These are phyloP conservation scores for Neofusicoccum cordaticola DNA, from an alignment of 2,329 filamentous ascomycete genomes.

Conservation along the genomic window DNA sequence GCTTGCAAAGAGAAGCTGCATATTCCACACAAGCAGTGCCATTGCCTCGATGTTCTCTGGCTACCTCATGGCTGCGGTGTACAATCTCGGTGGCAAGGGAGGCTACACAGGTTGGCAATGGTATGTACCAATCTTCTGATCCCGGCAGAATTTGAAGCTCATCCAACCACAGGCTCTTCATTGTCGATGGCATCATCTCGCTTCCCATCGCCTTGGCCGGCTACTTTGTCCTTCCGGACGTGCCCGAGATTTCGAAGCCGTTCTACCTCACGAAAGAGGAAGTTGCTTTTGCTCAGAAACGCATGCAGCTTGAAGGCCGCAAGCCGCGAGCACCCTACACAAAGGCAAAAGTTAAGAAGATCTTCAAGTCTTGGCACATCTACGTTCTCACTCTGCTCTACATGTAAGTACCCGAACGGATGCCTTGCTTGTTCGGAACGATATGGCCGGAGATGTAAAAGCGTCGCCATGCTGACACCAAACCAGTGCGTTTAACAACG, in stretches of 20 bases:
- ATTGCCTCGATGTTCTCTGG: constrained; percentile 50
- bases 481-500: constrained; percentile 59
- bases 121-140: constrained; percentile 12
- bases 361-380: constrained; percentile 64
- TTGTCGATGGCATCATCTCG: constrained; percentile 55
- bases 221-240: constrained; percentile 49
- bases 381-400: constrained; percentile 59
- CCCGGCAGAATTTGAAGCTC: neutral
- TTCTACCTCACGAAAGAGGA: constrained; percentile 49
- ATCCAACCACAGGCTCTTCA: constrained; percentile 38
- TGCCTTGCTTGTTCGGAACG: no score
- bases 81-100: constrained; percentile 46
- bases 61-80: constrained; percentile 55
- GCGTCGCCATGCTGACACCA: neutral
- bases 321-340: constrained; percentile 47
- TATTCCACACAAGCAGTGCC: constrained; percentile 50
- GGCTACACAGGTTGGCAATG: constrained; percentile 56
- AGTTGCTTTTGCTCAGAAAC: constrained; percentile 44
- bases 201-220: constrained; percentile 52
- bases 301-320: constrained; percentile 52
- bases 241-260: constrained; percentile 50
- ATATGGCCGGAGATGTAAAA: no score
- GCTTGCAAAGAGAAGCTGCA: constrained; percentile 52
- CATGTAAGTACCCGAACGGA: constrained; percentile 37
- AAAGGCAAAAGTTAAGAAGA: constrained; percentile 55